Conservation (phyloP, 345 rosid species). For the Citrus trifoliata region DNA sequence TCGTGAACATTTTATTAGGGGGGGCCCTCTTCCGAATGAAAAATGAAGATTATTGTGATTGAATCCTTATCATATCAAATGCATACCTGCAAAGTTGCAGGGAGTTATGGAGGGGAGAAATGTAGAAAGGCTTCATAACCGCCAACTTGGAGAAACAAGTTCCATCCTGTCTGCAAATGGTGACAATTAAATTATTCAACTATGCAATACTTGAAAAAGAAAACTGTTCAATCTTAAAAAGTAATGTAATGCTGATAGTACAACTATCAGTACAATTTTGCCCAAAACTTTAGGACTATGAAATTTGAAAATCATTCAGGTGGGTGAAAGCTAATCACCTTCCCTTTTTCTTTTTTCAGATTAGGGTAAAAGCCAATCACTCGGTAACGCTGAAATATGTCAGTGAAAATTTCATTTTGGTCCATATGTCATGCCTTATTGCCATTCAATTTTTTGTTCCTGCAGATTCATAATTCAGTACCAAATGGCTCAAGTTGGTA, state of each 20-base stretch:
- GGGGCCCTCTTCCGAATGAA: conserved; percentile 5
- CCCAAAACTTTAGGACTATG: not conserved
- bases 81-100: conserved; percentile 14
- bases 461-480: not conserved
- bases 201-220: not conserved
- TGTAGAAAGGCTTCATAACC: conserved; percentile 3
- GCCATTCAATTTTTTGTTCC: not conserved
- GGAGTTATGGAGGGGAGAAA: conserved; percentile 1
- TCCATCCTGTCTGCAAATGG: conserved; percentile 20
- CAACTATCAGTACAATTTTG: conserved; percentile 13
- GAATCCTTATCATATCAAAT: conserved; percentile 8
- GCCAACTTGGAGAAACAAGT: not conserved
- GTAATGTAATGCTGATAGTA: not conserved
- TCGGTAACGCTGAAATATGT: not conserved
- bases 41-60: conserved; percentile 7
- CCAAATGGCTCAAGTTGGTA: not conserved
- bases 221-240: not conserved
- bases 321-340: not conserved
- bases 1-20: conserved; percentile 1
- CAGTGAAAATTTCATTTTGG: not conserved
- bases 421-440: not conserved
- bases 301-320: not conserved
- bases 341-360: too few relatives aligned
- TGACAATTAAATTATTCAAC: conserved; percentile 19
- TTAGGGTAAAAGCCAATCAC: too few relatives aligned